Conservation (phyloP, 2,329 filamentous ascomycete species). For the Botrytis paeoniae region DNA sequence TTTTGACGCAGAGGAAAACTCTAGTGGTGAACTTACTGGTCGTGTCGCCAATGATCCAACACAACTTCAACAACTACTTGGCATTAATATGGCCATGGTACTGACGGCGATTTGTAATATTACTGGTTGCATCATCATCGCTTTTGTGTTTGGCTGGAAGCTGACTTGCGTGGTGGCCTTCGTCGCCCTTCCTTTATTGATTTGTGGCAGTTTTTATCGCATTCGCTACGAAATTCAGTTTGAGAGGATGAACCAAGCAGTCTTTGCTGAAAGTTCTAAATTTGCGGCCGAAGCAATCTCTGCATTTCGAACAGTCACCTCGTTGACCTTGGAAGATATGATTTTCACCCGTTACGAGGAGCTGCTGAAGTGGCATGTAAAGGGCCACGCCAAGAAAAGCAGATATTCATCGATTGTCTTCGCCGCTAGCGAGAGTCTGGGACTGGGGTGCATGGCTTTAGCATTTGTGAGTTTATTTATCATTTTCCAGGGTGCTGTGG, state of each 20-base stretch:
- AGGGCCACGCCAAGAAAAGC: slow-evolving; percentile 47
- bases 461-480: slow-evolving; percentile 50
- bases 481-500: background rate
- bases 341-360: slow-evolving; percentile 50
- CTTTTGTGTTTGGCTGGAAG: slow-evolving; percentile 75
- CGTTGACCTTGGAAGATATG: slow-evolving; percentile 58
- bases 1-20: slow-evolving; percentile 46
- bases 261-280: slow-evolving; percentile 59
- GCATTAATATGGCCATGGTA: slow-evolving; percentile 51
- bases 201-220: slow-evolving; percentile 46
- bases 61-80: slow-evolving; percentile 49
- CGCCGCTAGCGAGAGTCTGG: slow-evolving; percentile 53
- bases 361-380: slow-evolving; percentile 48
- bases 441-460: slow-evolving; percentile 56
- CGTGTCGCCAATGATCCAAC: slow-evolving; percentile 49
- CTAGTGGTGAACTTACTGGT: slow-evolving; percentile 47
- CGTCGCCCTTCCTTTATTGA: slow-evolving; percentile 52
- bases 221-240: slow-evolving; percentile 55
- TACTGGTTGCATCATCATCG: slow-evolving; percentile 60
- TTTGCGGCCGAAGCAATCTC: slow-evolving; percentile 62
- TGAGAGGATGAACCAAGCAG: slow-evolving; percentile 53
- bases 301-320: slow-evolving; percentile 60
- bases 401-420: slow-evolving; percentile 50
- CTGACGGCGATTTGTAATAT: slow-evolving; percentile 64
- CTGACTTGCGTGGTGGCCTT: slow-evolving; percentile 65